Base-by-base conservation (phyloP, 495 filamentous ascomycete species). In the Penicillium longicatenatum region DNA sequence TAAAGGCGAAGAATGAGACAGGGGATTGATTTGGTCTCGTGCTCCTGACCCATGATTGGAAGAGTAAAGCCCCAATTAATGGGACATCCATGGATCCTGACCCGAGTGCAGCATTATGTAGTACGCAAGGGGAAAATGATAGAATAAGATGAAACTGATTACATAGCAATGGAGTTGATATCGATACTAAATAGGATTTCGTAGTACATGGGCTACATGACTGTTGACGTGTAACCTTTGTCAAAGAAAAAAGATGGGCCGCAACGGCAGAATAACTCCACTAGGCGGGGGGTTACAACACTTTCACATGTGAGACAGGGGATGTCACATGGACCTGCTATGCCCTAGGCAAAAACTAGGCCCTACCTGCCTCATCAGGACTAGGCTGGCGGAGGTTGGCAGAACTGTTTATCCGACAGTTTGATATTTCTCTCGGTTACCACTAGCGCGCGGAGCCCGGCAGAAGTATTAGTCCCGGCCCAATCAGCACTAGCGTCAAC, bases 31-130 rank as follows among this genome's bases (percentile, higher is more conserved):
- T 54, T 51, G 72, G 74, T 75, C 74, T 76, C 74, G 74, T 76
- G 74, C 74, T 61, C 65, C 46, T 56, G 61, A 50, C 26, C 71
- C 64, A 55, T 69, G 70, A 74, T 76, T 73, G 73, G 73, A 65
- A 66, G 61, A 61, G 21, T 45, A 14, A 22, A 12, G 42, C 19
- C 42, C 19, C 42, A 45, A 45, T 45, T 29, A 17, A 30, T 8
- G 45, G 45, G 4, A 14, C 16, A 31, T 48, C 45, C 45, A 48
- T 48, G 45, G 42, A 43, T 35, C 31, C 31, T 35, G 12, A 35
- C 16, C 16, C 16, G 19, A 30, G 20, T 48, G 24, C 24, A 31
- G 30, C 45, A 16, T n/a, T 22, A 4, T n/a, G 16, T 35, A 39
- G 14, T 16, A 39, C 14, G 37, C 9, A n/a, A 17, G 17, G 17